Base-by-base conservation (phyloP, 2,329 filamentous ascomycete genomes). In the Chrysoporthe cubensis region DNA sequence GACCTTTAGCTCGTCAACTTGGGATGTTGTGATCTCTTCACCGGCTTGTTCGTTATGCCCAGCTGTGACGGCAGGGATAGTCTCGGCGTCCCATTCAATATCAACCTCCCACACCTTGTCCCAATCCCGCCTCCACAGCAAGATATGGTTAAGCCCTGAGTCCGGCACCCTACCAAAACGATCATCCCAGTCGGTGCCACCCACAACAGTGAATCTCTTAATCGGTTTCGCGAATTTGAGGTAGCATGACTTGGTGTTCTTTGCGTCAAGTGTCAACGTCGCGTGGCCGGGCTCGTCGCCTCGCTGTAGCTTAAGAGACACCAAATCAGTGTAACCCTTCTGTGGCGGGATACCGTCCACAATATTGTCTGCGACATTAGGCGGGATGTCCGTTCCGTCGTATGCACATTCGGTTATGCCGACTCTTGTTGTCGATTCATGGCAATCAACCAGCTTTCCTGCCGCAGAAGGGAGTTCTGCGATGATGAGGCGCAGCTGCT, bases 71-170 rank as follows among this genome's bases (percentile, higher is more conserved):
- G 74, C 74, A 3, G 65, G 73, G 72, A 71, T 63, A 65, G 74
- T 74, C 18, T 76, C 71, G 8, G 48, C 5, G 66, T 83, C 80
- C 90, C 91, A 94, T 66, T 87, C 83, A 1, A 96, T 84, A 73
- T 92, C 88, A 21, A 97, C 90, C 18, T 85, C 85, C 92, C 94
- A 97, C 3, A 85, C 85, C 40, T 88, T 87, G 60, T 88, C 85
- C 90, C 93, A 97, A 46, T 90, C 87, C 44, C 96, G 86, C 71
- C 92, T 91, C 91, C 94, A 97, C 13, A 98, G 84, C 68, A 90
- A 87, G 64, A 97, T 84, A 69, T 90, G 87, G 54, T 83, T 84
- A 66, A 91, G 84, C 0, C 91, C 92, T 14, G 84, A 83, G 8
- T 87, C 82, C 0, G 88, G 86, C 6, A 88, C 85, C 56, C 85